Conservation (phyloP, 2,329 filamentous ascomycete genomes). For the Xylaria multiplex region DNA sequence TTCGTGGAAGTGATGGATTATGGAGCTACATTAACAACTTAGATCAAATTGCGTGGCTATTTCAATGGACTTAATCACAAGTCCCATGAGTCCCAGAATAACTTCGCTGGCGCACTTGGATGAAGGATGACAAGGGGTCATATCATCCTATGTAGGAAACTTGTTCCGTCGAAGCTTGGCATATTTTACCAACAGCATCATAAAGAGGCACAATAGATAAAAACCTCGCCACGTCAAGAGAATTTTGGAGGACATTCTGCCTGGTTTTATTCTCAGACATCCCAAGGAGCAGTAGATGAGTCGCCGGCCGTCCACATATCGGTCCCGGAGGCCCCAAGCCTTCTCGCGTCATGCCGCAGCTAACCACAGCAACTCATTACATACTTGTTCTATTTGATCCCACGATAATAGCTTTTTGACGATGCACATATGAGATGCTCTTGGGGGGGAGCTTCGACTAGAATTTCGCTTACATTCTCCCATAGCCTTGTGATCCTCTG, state of each 20-base stretch:
- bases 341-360: constrained; percentile 39
- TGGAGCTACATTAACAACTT: too few species aligned
- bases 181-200: constrained; percentile 8
- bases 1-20: too few species aligned
- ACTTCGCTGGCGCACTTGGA: not conserved
- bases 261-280: constrained; percentile 26
- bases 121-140: not conserved
- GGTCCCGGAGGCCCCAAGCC: constrained; percentile 28
- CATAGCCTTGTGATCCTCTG: constrained; percentile 36
- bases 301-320: constrained; percentile 20
- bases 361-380: constrained; percentile 40
- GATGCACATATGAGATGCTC: constrained; percentile 44
- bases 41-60: too few species aligned
- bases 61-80: not conserved
- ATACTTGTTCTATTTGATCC: constrained; percentile 39
- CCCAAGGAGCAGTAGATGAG: constrained; percentile 17
- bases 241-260: constrained; percentile 20
- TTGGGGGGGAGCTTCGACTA: constrained; percentile 35
- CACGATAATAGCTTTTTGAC: constrained; percentile 41
- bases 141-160: not conserved
- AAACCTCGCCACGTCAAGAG: constrained; percentile 2
- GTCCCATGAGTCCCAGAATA: not conserved
- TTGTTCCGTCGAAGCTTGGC: not conserved
- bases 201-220: constrained; percentile 15
- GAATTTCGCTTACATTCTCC: constrained; percentile 45